Percentiles rank a stretch among this genome's conserved stretches.
Conservation (phyloP, 148 eudicot genomes). For the Cornus controversa region DNA sequence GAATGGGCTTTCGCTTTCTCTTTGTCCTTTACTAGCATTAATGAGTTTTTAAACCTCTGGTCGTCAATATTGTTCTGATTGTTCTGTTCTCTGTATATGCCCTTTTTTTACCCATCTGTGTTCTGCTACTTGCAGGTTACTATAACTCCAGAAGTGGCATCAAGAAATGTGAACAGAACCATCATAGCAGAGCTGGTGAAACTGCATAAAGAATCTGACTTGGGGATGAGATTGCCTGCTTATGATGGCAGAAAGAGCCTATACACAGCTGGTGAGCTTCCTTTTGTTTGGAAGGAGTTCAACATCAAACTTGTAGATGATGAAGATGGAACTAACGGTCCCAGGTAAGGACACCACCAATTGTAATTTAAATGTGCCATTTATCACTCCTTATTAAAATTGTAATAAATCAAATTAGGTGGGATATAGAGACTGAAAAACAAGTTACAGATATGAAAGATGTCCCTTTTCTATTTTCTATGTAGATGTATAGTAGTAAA, state of each 20-base stretch:
- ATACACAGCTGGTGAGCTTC: slow-evolving; percentile 75
- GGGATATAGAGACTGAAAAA: not conserved
- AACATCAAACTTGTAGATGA: slow-evolving; percentile 53
- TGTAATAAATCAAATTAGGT: not conserved
- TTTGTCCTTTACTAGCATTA: slow-evolving; percentile 34
- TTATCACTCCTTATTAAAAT: not conserved
- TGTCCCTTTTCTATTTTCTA: not conserved
- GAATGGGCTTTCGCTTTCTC: slow-evolving; percentile 20
- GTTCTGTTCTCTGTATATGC: slow-evolving; percentile 3
- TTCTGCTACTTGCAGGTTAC: slow-evolving; percentile 43
- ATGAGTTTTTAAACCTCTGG: slow-evolving; percentile 17
- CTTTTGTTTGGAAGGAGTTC: slow-evolving; percentile 65
- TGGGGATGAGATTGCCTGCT: slow-evolving; percentile 74
- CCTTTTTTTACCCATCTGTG: not conserved
- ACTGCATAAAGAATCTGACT: slow-evolving; percentile 61
- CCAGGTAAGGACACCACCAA: slow-evolving; percentile 40
- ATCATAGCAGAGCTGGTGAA: slow-evolving; percentile 64
- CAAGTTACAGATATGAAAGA: not conserved
- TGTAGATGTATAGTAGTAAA: not conserved
- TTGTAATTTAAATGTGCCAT: slow-evolving; percentile 1
- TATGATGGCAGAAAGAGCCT: slow-evolving; percentile 75
- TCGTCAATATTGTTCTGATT: slow-evolving; percentile 36
- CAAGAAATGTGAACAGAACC: slow-evolving; percentile 56
- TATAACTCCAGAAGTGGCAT: slow-evolving; percentile 65
- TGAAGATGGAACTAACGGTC: slow-evolving; percentile 48